Evolutionary conservation across 108 stramenopile genomes (phyloP), one percentile per base, ranked within the genome.

Genomic region (Nannochloropsis granulata): DNA sequence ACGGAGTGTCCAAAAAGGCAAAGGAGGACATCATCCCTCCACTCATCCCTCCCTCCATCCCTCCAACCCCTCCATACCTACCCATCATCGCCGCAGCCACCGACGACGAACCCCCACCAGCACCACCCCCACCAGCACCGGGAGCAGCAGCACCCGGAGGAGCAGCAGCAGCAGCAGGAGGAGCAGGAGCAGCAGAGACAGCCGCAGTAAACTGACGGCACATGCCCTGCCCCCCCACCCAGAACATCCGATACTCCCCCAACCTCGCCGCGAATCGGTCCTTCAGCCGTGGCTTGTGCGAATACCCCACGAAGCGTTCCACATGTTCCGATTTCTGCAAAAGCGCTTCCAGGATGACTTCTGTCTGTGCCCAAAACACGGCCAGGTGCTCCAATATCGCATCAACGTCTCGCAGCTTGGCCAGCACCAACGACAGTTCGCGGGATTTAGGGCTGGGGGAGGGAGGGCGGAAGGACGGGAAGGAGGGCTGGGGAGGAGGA

Each of bases 341-440:
- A 11, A 90, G 88, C 14, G 88, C 86, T 12, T 90, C 88, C 12
- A 90, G 85, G 8, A 90, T 86, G 25, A 88, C 89, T 86, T 90
- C 90, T 13, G 88, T 90, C 85, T 90, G 89, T 13, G 90, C 90
- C 90, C 90, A 90, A 80, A 90, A 90, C 23, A 88, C 44, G 23
- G 88, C 88, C 0, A 90, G 88, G 80, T 90, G 88, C 34, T 90
- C 90, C 84, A 90, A 26, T 7, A 90, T 88, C 21, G 43, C 44
- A 83, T 90, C 90, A 13, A 90, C 87, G 82, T 90, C 86, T 1
- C 81, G 86, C 19, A 87, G 83, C 86, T 80, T 84, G 23, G 79
- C 16, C 13, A 87, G 83, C 45, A 83, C 83, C 13, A 25, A 80
- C 43, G 81, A 44, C 0, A 87, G 79, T 23, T 87, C 86, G 8